A percentile compares a stretch with the other conserved stretches of the same genome.
Conservation (phyloP, 2,329 filamentous ascomycete species). For the Xylaria hypoxylon region DNA sequence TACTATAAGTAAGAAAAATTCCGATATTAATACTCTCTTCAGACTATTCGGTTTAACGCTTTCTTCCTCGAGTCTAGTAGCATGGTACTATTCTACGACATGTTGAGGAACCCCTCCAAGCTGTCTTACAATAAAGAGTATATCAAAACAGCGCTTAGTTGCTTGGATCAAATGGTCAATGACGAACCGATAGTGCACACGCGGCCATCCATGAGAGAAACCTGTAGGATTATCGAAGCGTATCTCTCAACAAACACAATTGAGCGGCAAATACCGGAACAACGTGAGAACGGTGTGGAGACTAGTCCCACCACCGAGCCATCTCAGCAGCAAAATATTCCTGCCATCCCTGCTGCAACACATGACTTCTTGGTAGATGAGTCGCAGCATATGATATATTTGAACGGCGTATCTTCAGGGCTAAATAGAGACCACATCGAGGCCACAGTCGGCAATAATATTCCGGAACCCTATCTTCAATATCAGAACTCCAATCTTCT, state of each 20-base stretch:
- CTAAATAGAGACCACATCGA: neutral
- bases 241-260: constrained; percentile 8
- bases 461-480: constrained; percentile 9
- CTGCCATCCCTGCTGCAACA: constrained; percentile 5
- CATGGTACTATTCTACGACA: constrained; percentile 24
- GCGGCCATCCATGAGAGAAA: constrained; percentile 17
- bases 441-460: neutral
- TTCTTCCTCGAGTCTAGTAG: constrained; percentile 27
- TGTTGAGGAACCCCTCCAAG: constrained; percentile 28
- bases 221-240: constrained; percentile 15
- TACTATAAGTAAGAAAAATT: neutral
- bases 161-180: constrained; percentile 25
- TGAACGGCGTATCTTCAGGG: constrained; percentile 15
- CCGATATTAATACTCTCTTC: neutral
- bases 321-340: constrained; percentile 5
- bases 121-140: constrained; percentile 28
- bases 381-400: constrained; percentile 26
- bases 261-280: neutral
- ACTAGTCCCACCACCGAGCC: neutral
- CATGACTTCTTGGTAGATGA: constrained; percentile 27
- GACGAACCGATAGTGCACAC: constrained; percentile 27
- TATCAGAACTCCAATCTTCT: constrained; percentile 21
- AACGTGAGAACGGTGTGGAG: neutral
- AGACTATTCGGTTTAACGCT: constrained; percentile 22
- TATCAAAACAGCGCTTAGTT: constrained; percentile 17